Evolutionary conservation across 2,329 filamentous ascomycete genomes (phyloP), one percentile per base, ranked within the genome.

Genomic region (Sclerotinia spermophila): DNA sequence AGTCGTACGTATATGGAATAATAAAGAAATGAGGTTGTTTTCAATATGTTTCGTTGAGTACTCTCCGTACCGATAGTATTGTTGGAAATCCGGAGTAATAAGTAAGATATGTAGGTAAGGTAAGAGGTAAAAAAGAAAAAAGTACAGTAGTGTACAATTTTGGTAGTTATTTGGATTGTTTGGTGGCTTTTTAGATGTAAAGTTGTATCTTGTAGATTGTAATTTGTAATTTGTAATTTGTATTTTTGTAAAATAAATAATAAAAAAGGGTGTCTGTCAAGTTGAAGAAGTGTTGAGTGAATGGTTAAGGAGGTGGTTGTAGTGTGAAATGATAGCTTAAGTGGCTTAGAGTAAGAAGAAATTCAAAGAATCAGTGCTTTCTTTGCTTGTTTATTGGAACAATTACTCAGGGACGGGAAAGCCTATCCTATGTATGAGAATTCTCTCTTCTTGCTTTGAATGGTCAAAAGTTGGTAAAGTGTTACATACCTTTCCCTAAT

Each of bases 281-380:
- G 69, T 38, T 24, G 68, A 61, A 62, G 58, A 68, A 56, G 72
- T 61, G 35, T 71, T 40, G 44, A 38, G 35, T 40, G 65, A 10
- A 3, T 35, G 53, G 30, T 35, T 56, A 24, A 56, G 51, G 30
- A 56, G 53, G 53, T 21, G 30, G 30, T 56, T 56, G 30, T 35
- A 56, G 30, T 19, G 53, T 56, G 53, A 56, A 56, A 56, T 33
- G 53, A 56, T 56, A 33, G n/a, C n/a, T n/a, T 35, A 35, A 56
- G 59, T 33, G 27, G 35, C 38, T 62, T 4, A 19, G 40, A 45
- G 27, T 45, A 45, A 21, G 33, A 33, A 13, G 27, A 30, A 24
- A 61, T 42, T 33, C 40, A 44, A 42, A 27, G 17, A 60, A 42
- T 27, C n/a, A 60, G 58, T 60, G 38, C 40, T 27, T 61, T 15